These are phyloP conservation scores for Syzygium aqueum DNA, from an alignment of 345 rosid genomes.

Conservation along the genomic window DNA sequence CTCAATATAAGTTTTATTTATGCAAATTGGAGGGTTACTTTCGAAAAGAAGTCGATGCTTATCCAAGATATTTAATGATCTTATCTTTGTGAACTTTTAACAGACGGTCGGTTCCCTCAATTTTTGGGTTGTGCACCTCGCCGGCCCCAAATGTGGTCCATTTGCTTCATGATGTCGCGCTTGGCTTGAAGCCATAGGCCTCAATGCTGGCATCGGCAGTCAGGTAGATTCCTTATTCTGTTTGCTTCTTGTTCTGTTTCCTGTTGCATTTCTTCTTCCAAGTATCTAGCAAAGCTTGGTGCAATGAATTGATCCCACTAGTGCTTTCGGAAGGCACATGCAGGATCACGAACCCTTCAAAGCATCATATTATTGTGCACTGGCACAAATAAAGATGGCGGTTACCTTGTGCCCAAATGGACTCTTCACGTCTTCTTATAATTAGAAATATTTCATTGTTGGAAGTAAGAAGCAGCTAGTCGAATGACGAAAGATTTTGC, in stretches of 20 bases:
- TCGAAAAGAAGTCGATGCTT: no score
- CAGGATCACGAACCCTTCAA: constrained; percentile 48
- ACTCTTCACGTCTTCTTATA: not conserved
- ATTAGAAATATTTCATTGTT: not conserved
- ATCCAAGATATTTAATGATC: not conserved
- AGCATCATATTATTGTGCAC: constrained; percentile 41
- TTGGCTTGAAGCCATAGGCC: constrained; percentile 57
- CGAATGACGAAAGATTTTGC: not conserved
- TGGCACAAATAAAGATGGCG: constrained; percentile 48
- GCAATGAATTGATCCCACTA: not conserved
- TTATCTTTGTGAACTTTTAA: not conserved
- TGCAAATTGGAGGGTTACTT: no score
- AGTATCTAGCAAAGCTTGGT: not conserved
- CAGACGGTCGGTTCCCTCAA: constrained; percentile 61
- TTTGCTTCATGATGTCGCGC: constrained; percentile 61
- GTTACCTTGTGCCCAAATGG: constrained; percentile 43
- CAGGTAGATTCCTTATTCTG: constrained; percentile 19
- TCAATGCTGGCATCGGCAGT: constrained; percentile 44
- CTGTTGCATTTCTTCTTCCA: not conserved
- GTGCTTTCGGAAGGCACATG: constrained; percentile 26
- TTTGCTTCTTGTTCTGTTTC: not conserved
- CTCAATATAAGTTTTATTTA: no score
- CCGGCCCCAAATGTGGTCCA: constrained; percentile 53
- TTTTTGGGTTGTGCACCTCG: constrained; percentile 52
- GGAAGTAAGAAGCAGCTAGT: not conserved